Base-by-base conservation (phyloP, 768 basidiomycete genomes). In the Infundibulicybe gibba region DNA sequence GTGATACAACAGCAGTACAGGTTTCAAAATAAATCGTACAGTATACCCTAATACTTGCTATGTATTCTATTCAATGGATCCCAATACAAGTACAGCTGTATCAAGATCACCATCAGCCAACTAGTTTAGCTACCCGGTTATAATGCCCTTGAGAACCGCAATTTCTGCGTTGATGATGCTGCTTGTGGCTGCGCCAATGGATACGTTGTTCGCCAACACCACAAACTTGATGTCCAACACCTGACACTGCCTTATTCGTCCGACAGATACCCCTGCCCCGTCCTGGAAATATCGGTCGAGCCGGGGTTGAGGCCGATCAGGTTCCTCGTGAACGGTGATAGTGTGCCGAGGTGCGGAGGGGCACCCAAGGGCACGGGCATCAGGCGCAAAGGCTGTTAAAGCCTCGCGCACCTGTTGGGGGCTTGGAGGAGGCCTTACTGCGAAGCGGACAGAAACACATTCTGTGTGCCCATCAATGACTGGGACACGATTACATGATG, bases 141-240 rank as follows among this genome's bases (percentile, higher is more conserved):
- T 25, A 8, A 25, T 25, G 25, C 87, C 88, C 67, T 85, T 91
- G 35, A 86, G 62, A 5, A 93, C 80, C n/a, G 94, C 94, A n/a
- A 87, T 68, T 71, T 97, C 94, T 2, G 95, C 95, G 61, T 98
- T 99, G 58, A 98, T 94, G 61, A 99, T 89, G 54, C 88, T 91
- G 53, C 90, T 93, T 41, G 97, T 99, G 43, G 97, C 95, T 16
- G 97, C 95, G 6, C 97, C 95, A 54, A 97, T 90, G 46, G 84
- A 83, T 51, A 97, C 94, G 60, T 98, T 98, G 65, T 97, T 94
- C 49, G 85, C 79, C 43, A 98, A 72, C 20, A 91, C 86, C 33
- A 97, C 88, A 60, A 97, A 97, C 70, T 97, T 97, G 75, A 98
- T 79, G 63, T 99, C 97, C 43, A 99, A 63, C 19, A 99, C 97